phyloP scores from a whole-genome alignment of 75 land plant species.

The Pinus taeda region DNA sequence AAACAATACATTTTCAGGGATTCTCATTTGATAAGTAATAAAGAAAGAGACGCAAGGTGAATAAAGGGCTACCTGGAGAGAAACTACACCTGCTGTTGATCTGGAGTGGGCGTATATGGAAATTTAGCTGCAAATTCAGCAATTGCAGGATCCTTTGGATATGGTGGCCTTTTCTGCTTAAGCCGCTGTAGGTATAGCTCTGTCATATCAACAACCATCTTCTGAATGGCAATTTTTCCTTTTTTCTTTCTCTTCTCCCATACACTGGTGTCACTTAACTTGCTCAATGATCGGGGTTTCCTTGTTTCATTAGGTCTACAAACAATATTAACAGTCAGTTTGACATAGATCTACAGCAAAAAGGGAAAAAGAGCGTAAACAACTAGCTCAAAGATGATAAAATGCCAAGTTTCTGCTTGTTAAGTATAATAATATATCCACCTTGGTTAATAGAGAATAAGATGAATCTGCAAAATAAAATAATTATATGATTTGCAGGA shows the following conservation, averaged over 20 bases:
- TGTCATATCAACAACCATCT: conserved; percentile 95
- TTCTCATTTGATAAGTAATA: background rate
- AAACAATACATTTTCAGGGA: background rate
- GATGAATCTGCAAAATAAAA: background rate
- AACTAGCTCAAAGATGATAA: background rate
- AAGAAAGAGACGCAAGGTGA: background rate
- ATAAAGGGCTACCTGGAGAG: conserved; percentile 14
- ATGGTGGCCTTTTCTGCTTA: conserved; percentile 83
- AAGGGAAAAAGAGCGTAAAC: background rate
- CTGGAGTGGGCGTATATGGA: conserved; percentile 88
- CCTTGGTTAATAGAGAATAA: background rate
- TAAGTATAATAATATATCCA: background rate
- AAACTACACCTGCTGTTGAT: conserved; percentile 73
- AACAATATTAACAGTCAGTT: background rate
- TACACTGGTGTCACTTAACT: conserved; percentile 65
- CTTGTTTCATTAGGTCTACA: conserved; percentile 84
- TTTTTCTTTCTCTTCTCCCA: conserved; percentile 95
- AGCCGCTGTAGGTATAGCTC: conserved; percentile 86
- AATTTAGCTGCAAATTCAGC: conserved; percentile 74
- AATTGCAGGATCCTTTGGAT: conserved; percentile 56
- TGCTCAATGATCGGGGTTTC: conserved; percentile 76
- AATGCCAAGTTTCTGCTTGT: background rate
- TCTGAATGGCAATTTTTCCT: conserved; percentile 88
- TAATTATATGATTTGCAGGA: background rate
- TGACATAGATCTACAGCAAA: background rate